A percentile compares a stretch with the other conserved stretches of the same genome.
These are phyloP conservation scores for Pholiota conissans DNA, from an alignment of 768 basidiomycete genomes.

Conservation along the genomic window DNA sequence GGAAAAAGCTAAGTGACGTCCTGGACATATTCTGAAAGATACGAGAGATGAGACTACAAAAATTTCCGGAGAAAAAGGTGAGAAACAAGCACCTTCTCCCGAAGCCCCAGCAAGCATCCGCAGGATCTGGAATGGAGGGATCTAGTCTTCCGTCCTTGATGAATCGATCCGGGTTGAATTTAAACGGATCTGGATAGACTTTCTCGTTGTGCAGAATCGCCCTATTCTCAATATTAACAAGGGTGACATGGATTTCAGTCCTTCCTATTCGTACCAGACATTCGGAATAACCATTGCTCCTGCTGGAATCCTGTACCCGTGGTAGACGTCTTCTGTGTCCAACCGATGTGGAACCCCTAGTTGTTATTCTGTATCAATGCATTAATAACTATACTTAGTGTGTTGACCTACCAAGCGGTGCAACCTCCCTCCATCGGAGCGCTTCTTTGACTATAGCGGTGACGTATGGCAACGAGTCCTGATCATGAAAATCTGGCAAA, in stretches of 20 bases:
- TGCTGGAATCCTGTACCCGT: constrained; percentile 27
- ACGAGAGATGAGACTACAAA: not conserved
- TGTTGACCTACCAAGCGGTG: constrained; percentile 21
- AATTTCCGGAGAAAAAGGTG: not conserved
- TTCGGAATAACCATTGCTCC: too few species aligned
- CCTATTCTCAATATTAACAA: constrained; percentile 23
- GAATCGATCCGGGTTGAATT: constrained; percentile 43
- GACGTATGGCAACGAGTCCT: constrained; percentile 29
- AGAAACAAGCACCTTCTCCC: constrained; percentile 27
- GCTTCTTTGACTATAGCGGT: constrained; percentile 30
- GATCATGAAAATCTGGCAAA: constrained; percentile 32
- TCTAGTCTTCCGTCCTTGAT: constrained; percentile 27
- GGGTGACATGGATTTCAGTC: too few species aligned
- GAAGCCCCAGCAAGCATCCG: constrained; percentile 30
- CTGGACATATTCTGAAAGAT: constrained; percentile 20
- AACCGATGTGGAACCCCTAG: constrained; percentile 23
- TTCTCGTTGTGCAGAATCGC: constrained; percentile 40
- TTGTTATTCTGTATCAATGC: too few species aligned
- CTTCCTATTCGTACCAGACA: too few species aligned
- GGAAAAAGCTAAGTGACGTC: constrained; percentile 21
- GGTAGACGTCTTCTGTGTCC: constrained; percentile 26
- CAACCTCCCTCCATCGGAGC: constrained; percentile 28
- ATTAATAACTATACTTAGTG: not conserved
- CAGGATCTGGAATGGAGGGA: constrained; percentile 24
- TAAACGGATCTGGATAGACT: constrained; percentile 38